Evolutionary conservation across 2,329 filamentous ascomycete genomes (phyloP), one percentile per base, ranked within the genome.

Genomic region (Paracoccidioides brasiliensis): DNA sequence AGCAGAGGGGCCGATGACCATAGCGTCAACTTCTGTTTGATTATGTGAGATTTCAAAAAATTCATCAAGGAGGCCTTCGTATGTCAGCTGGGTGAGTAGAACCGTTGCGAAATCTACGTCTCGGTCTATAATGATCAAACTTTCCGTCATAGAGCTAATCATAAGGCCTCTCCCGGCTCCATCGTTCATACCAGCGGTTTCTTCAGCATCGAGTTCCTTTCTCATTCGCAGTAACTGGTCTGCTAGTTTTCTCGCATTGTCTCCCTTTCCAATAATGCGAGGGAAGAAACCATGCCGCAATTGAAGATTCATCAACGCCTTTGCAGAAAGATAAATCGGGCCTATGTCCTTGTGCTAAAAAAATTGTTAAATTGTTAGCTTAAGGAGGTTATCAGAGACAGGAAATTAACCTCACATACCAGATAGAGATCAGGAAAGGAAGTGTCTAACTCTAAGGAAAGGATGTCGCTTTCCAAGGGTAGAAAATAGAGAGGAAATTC

Each of bases 41-140:
- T 94, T 97, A 66, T 96, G 86, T 61, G 88, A 82, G 58, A 98
- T 95, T 37, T 86, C 85, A 66, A 95, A 94, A 14, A 93, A 80
- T 68, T 98, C 93, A 66, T 98, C 94, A 54, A 98, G 85, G 32
- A 98, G 77, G 3, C 93, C 93, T 72, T 98, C 91, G 65, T 98
- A 98, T 1, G 93, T 98, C 59, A 98, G 76, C 68, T 98, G 93
- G 0, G 91, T 97, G 54, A 98, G 83, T 14, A 98, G 78, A 0
- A 87, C 85, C 0, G 93, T 96, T 14, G 91, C 88, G 64, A 93
- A 90, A 69, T 98, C 93, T 55, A 95, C 86, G 67, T 96, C 90
- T 52, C 93, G 86, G 70, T 98, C 93, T 55, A 98, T 90, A 58
- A 98, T 86, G 64, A 98, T 90, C 57, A 96, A 76, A 66, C 86